Conservation (phyloP, 345 rosid species). For the Ceriops zippeliana region DNA sequence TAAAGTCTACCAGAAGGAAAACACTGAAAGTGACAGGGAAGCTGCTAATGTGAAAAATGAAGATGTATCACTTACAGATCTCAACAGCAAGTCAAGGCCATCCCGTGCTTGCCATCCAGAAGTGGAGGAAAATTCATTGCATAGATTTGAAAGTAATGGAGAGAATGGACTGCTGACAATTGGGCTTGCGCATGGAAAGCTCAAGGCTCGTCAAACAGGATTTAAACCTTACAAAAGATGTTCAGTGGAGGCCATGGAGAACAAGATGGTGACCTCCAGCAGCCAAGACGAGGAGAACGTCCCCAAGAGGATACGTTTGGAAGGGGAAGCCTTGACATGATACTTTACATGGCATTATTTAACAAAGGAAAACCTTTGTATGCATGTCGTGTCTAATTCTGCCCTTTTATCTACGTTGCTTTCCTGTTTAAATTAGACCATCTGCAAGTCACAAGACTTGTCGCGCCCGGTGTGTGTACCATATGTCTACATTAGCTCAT, state of each 20-base stretch:
- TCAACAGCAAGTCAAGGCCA: slow-evolving; percentile 37
- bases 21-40: slow-evolving; percentile 33
- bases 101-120: slow-evolving; percentile 28
- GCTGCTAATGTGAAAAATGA: slow-evolving; percentile 27
- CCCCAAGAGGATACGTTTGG: slow-evolving; percentile 82
- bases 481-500: slow-evolving; percentile 30
- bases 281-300: slow-evolving; percentile 62
- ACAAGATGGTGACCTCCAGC: slow-evolving; percentile 33
- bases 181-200: slow-evolving; percentile 53
- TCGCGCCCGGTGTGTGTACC: slow-evolving; percentile 39
- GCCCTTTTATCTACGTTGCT: slow-evolving; percentile 19
- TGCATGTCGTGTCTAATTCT: slow-evolving; percentile 27
- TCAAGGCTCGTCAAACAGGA: slow-evolving; percentile 63
- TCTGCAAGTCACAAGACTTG: slow-evolving; percentile 39
- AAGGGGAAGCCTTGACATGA: slow-evolving; percentile 59
- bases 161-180: slow-evolving; percentile 46
- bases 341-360: slow-evolving; percentile 27
- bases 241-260: slow-evolving; percentile 71
- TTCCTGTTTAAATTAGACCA: slow-evolving; percentile 26
- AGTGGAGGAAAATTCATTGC: slow-evolving; percentile 32
- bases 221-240: slow-evolving; percentile 95
- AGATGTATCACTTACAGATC: slow-evolving; percentile 42
- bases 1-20: slow-evolving; percentile 21
- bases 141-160: slow-evolving; percentile 23
- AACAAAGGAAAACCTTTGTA: slow-evolving; percentile 30